phyloP scores from a whole-genome alignment of 2,329 filamentous ascomycete genomes.

The Pseudofabraea citricarpa region DNA sequence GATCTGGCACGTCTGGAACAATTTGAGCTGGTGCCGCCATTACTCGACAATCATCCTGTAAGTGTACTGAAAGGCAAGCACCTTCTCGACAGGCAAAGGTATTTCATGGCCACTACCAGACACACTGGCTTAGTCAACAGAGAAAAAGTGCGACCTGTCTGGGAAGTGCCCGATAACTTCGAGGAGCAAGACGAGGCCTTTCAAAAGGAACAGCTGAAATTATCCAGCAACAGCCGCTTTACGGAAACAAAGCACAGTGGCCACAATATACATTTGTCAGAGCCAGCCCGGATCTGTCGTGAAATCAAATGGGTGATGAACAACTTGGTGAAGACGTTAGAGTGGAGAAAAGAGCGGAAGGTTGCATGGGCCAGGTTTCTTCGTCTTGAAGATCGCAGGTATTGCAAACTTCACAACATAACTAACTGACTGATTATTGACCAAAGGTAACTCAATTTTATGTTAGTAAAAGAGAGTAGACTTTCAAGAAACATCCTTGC shows the following conservation, averaged over 20 bases:
- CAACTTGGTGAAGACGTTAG: conserved; percentile 1
- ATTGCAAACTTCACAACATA: not conserved
- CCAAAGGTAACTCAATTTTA: not conserved
- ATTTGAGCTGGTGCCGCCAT: conserved; percentile 5
- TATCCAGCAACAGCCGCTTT: conserved; percentile 8
- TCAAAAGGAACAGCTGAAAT: conserved; percentile 6
- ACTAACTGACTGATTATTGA: not conserved
- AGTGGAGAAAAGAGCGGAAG: not conserved
- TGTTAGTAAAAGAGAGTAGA: not conserved
- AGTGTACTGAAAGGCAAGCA: conserved; percentile 11
- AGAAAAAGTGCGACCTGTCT: conserved; percentile 5
- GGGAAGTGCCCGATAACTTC: not conserved
- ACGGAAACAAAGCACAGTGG: conserved; percentile 5
- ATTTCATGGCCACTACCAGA: conserved; percentile 10
- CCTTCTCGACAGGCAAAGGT: conserved; percentile 5
- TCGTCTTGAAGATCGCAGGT: not conserved
- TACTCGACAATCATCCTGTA: conserved; percentile 8
- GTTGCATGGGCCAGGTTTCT: not conserved
- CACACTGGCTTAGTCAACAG: conserved; percentile 9
- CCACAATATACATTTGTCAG: conserved; percentile 14
- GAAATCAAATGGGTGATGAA: conserved; percentile 43
- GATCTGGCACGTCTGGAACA: conserved; percentile 11
- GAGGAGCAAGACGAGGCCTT: conserved; percentile 4
- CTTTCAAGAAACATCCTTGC: not conserved
- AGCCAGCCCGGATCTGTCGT: conserved; percentile 10